phyloP scores from a whole-genome alignment of 2,329 filamentous ascomycete species.

The Diplodia seriata region DNA sequence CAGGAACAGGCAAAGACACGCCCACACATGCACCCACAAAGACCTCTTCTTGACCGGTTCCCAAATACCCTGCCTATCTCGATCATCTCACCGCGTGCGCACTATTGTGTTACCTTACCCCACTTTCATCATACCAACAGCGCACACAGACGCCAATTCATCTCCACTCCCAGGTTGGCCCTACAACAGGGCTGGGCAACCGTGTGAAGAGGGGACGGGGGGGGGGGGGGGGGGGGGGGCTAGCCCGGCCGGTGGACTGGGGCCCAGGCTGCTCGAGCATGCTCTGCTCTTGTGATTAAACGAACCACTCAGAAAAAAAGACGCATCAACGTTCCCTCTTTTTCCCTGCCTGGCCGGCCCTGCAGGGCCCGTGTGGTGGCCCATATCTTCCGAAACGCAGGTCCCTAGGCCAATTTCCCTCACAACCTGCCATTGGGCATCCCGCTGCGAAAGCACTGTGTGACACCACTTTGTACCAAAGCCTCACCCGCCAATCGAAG shows the following conservation, averaged over 20 bases:
- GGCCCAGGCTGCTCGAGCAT: neutral
- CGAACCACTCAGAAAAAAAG: slow-evolving; percentile 2
- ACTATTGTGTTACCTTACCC: slow-evolving; percentile 1
- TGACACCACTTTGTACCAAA: neutral
- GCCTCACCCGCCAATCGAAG: neutral
- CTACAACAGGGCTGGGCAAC: slow-evolving; percentile 19
- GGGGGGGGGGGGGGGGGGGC: neutral
- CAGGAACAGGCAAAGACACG: neutral
- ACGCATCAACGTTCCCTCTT: neutral
- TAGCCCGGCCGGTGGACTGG: neutral
- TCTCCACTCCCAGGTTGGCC: neutral
- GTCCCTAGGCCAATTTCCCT: neutral
- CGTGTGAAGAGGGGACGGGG: neutral
- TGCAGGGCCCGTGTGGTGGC: slow-evolving; percentile 9
- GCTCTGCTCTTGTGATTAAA: neutral
- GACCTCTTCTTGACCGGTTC: slow-evolving; percentile 16
- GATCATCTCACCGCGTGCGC: neutral
- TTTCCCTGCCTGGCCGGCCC: neutral
- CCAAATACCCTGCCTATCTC: slow-evolving; percentile 5
- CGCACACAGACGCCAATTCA: slow-evolving; percentile 4
- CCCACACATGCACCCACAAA: neutral
- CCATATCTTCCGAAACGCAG: slow-evolving; percentile 4
- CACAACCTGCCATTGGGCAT: neutral
- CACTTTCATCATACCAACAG: slow-evolving; percentile 20
- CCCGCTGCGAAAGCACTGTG: neutral